phyloP scores from a whole-genome alignment of 2,329 filamentous ascomycete species.

The Fusarium staphyleae region DNA sequence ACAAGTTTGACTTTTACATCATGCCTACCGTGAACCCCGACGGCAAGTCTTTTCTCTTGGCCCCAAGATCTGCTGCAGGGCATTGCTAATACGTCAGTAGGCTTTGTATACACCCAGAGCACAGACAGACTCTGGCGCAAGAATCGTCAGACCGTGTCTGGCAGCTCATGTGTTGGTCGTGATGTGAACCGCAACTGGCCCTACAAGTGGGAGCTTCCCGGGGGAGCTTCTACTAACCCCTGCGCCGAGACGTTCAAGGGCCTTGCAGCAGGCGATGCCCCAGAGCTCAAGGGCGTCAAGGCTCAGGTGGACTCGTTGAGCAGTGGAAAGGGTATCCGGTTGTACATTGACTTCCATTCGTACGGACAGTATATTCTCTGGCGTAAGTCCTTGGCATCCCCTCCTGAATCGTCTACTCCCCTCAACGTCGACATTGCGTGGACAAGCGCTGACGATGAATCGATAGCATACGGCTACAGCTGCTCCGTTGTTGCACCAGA shows the following conservation, averaged over 20 bases:
- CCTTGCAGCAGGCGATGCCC: conserved; percentile 51
- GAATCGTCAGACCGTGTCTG: conserved; percentile 56
- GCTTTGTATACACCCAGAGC: conserved; percentile 59
- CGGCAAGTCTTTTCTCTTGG: conserved; percentile 45
- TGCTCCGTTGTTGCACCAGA: conserved; percentile 23
- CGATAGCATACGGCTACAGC: conserved; percentile 50
- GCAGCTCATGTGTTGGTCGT: conserved; percentile 55
- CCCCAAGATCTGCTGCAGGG: accelerated
- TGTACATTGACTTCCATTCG: conserved; percentile 71
- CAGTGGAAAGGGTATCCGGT: conserved; percentile 54
- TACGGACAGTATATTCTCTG: conserved; percentile 67
- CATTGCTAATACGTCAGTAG: conserved; percentile 11
- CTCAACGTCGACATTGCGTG: too few species aligned
- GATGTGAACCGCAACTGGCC: conserved; percentile 69
- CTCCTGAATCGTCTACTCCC: not conserved
- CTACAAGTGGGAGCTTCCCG: conserved; percentile 58
- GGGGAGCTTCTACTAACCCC: conserved; percentile 59
- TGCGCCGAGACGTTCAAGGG: conserved; percentile 60
- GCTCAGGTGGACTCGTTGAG: conserved; percentile 40
- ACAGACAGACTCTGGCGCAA: conserved; percentile 68
- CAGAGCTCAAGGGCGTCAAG: conserved; percentile 60
- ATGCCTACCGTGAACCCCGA: conserved; percentile 69
- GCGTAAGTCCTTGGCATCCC: conserved; percentile 60
- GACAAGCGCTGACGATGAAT: conserved; percentile 53
- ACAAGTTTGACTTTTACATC: conserved; percentile 72